These are phyloP conservation scores for Solanum sejunctum DNA, from an alignment of 257 asterid genomes.

Conservation along the genomic window DNA sequence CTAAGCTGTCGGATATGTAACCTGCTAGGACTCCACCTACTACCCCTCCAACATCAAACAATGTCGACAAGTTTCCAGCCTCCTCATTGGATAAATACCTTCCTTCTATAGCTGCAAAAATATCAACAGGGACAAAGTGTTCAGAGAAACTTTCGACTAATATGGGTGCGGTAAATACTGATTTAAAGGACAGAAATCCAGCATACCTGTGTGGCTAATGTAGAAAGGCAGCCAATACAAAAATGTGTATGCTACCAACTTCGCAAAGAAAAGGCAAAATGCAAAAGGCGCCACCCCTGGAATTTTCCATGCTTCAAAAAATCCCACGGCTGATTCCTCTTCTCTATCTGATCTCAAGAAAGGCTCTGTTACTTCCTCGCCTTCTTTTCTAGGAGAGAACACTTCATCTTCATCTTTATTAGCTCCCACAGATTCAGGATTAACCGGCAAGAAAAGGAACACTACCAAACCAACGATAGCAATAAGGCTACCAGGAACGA, in stretches of 20 bases:
- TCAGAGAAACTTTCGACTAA: neutral
- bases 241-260: conserved; percentile 88
- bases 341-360: conserved; percentile 26
- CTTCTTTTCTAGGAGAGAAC: conserved; percentile 31
- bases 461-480: conserved; percentile 45
- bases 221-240: conserved; percentile 96
- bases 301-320: conserved; percentile 79
- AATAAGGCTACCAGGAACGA: conserved; percentile 66
- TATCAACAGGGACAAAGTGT: conserved; percentile 2
- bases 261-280: conserved; percentile 56
- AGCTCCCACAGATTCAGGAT: conserved; percentile 58
- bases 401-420: conserved; percentile 27
- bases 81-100: conserved; percentile 65
- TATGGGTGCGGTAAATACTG: neutral
- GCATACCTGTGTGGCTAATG: conserved; percentile 84
- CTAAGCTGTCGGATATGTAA: conserved; percentile 69
- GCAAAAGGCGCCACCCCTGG: conserved; percentile 95
- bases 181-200: neutral
- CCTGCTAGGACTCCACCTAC: conserved; percentile 91
- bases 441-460: conserved; percentile 64
- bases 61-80: conserved; percentile 82
- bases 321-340: conserved; percentile 56
- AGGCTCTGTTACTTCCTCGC: conserved; percentile 44
- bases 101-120: conserved; percentile 68
- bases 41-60: conserved; percentile 93